These are phyloP conservation scores for Debaryomyces udenii DNA, from an alignment of 1,139 yeast species.

Conservation along the genomic window DNA sequence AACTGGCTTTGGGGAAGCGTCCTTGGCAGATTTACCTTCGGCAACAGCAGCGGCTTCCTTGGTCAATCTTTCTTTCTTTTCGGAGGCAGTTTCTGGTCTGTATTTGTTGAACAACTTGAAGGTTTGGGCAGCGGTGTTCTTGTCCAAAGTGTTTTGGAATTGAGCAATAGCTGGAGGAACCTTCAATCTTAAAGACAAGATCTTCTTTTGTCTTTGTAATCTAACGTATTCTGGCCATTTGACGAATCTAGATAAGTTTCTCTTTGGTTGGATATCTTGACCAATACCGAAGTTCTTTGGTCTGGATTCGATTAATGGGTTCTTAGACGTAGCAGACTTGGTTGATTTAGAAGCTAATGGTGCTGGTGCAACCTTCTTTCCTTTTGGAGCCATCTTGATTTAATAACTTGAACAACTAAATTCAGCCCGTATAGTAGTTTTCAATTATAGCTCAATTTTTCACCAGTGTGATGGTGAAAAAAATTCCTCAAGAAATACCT, in stretches of 20 bases:
- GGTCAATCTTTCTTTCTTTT: slow-evolving; percentile 93
- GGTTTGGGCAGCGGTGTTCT: slow-evolving; percentile 92
- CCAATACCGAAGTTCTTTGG: slow-evolving; percentile 98
- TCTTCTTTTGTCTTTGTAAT: slow-evolving; percentile 90
- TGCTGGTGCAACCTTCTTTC: slow-evolving; percentile 90
- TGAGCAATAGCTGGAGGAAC: slow-evolving; percentile 94
- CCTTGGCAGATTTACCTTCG: slow-evolving; percentile 90
- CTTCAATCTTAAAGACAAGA: slow-evolving; percentile 84
- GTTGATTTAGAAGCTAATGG: slow-evolving; percentile 62
- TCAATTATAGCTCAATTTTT: slow-evolving; percentile 6
- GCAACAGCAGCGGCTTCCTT: slow-evolving; percentile 96
- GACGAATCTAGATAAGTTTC: slow-evolving; percentile 93
- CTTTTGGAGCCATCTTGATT: slow-evolving; percentile 50
- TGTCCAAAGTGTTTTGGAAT: slow-evolving; percentile 87
- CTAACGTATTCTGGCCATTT: slow-evolving; percentile 98
- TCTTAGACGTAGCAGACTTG: slow-evolving; percentile 48
- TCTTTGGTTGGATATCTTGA: slow-evolving; percentile 91
- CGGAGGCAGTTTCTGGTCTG: slow-evolving; percentile 92
- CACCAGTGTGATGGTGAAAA: slow-evolving; percentile 6
- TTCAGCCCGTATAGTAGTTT: neutral
- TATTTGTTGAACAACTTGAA: slow-evolving; percentile 93
- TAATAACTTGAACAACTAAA: slow-evolving; percentile 6
- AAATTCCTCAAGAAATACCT: neutral
- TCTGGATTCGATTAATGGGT: slow-evolving; percentile 83
- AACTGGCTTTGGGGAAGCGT: slow-evolving; percentile 89